phyloP scores from a whole-genome alignment of 306 rosid genomes.

The Dryas octopetala region DNA sequence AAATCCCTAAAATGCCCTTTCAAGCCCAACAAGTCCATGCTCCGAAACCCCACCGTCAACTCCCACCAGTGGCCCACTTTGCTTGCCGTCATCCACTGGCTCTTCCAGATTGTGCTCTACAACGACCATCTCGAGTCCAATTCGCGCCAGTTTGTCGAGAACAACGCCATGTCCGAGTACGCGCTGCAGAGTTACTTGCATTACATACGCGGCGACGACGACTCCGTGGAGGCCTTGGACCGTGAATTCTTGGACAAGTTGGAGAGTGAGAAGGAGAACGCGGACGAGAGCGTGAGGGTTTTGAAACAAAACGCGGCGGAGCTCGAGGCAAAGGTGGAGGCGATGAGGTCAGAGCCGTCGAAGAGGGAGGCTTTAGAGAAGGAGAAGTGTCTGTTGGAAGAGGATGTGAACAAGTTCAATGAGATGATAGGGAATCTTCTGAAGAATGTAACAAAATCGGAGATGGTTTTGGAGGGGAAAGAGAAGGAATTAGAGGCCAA shows the following conservation, averaged over 20 bases:
- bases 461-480: constrained; percentile 54
- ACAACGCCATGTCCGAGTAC: constrained; percentile 44
- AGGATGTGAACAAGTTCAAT: constrained; percentile 72
- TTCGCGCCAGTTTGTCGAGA: constrained; percentile 21
- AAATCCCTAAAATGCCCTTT: constrained; percentile 58
- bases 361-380: constrained; percentile 60
- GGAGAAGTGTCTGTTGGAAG: constrained; percentile 56
- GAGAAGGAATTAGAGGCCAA: constrained; percentile 65
- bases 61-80: constrained; percentile 89
- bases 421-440: constrained; percentile 49
- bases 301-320: constrained; percentile 16
- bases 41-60: constrained; percentile 65
- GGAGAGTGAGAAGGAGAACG: constrained; percentile 40
- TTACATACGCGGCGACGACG: constrained; percentile 64
- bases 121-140: constrained; percentile 31
- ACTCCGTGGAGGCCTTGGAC: constrained; percentile 53
- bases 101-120: constrained; percentile 58
- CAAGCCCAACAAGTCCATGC: constrained; percentile 67
- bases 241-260: constrained; percentile 38
- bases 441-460: constrained; percentile 35
- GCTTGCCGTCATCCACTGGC: constrained; percentile 89
- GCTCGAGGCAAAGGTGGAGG: constrained; percentile 44
- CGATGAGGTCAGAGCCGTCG: constrained; percentile 44
- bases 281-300: constrained; percentile 33
- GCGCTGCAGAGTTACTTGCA: constrained; percentile 45